Conservation (phyloP, 2,329 filamentous ascomycete genomes). For the Aspergillus sp. region DNA sequence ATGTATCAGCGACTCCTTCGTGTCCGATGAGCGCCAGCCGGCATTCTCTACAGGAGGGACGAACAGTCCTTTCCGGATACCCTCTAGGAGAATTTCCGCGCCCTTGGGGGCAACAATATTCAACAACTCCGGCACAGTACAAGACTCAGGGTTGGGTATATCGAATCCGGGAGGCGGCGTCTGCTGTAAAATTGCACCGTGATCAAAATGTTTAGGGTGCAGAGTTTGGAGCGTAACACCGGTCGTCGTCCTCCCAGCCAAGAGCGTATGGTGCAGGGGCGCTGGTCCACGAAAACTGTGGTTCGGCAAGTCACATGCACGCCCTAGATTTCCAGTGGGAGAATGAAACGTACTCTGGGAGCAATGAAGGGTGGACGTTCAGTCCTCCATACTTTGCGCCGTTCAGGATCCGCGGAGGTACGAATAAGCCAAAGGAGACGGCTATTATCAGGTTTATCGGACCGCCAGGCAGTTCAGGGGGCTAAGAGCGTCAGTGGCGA, state of each 20-base stretch:
- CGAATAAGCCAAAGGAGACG: conserved; percentile 90
- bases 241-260: conserved; percentile 58
- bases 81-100: conserved; percentile 66
- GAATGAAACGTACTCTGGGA: conserved; percentile 63
- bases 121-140: conserved; percentile 51
- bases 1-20: conserved; percentile 39
- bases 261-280: conserved; percentile 79
- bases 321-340: not conserved
- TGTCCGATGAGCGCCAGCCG: conserved; percentile 24
- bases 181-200: conserved; percentile 72
- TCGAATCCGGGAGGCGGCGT: conserved; percentile 55
- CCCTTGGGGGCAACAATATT: conserved; percentile 61
- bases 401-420: conserved; percentile 72
- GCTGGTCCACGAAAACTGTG: conserved; percentile 75
- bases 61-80: conserved; percentile 62
- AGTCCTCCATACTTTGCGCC: conserved; percentile 76
- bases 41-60: conserved; percentile 55
- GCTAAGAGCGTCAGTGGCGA: conserved; percentile 38
- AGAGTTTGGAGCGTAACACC: conserved; percentile 88
- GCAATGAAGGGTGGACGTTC: conserved; percentile 88
- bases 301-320: not conserved
- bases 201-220: conserved; percentile 72
- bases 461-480: conserved; percentile 47
- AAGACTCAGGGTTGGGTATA: conserved; percentile 48
- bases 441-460: conserved; percentile 77